These are phyloP conservation scores for Xylaria polymorpha DNA, from an alignment of 2,329 filamentous ascomycete species.

Conservation along the genomic window DNA sequence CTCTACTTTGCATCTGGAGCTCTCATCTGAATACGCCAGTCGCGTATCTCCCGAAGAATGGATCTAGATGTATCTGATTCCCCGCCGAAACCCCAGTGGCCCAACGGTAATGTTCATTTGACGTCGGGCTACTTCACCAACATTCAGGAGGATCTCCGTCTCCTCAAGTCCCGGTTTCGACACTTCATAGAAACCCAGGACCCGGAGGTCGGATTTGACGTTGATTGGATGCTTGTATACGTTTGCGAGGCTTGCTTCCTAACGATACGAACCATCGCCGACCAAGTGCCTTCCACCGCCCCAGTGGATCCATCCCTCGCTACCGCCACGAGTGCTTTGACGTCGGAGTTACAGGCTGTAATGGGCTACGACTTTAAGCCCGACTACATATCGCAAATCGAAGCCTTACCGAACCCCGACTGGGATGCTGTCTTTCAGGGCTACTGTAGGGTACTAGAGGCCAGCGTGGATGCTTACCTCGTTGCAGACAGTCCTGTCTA, in stretches of 20 bases:
- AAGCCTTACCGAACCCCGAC: not conserved
- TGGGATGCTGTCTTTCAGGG: slow-evolving; percentile 18
- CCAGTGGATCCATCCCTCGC: not conserved
- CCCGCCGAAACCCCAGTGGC: not conserved
- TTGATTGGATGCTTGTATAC: not conserved
- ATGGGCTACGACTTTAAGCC: not conserved
- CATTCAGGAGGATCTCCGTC: not conserved
- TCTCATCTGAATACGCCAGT: not conserved
- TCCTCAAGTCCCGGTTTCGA: not conserved
- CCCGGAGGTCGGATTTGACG: not conserved
- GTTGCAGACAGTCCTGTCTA: slow-evolving; percentile 1
- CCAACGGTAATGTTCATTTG: not conserved
- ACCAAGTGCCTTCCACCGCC: not conserved
- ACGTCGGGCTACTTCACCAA: too few relatives aligned
- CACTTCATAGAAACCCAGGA: not conserved
- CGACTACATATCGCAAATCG: not conserved
- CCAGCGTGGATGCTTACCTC: slow-evolving; percentile 4
- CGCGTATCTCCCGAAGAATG: not conserved
- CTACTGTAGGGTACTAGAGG: slow-evolving; percentile 13
- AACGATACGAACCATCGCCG: not conserved
- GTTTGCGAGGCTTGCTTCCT: not conserved
- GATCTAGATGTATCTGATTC: not conserved
- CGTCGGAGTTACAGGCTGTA: slow-evolving; percentile 1
- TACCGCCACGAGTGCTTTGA: not conserved
- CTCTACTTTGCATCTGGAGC: not conserved